Evolutionary conservation across 179 eudicot genomes (phyloP), one percentile per base, ranked within the genome.

Genomic region (Spergularia azorica): DNA sequence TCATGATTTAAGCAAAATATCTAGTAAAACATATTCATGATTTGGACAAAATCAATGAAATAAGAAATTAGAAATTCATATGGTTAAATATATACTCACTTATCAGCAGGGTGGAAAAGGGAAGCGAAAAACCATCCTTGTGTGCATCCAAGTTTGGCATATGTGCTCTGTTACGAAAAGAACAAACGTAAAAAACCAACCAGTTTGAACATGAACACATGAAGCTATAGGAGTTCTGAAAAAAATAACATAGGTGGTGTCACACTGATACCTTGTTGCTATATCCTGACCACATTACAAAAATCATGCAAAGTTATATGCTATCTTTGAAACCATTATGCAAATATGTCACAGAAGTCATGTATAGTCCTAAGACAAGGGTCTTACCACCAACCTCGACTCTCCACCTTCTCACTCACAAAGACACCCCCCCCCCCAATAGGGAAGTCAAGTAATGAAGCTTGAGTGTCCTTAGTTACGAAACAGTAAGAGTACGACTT

Each of bases 61-160:
- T 65, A 32, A 70, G 32, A 39, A 61, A 79, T 9, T 9, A 55
- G 55, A 21, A 39, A 43, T 20, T 15, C 3, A 59, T 41, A 73
- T 3, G 56, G 61, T 3, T 71, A 8, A 82, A 20, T 48, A 32
- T 6, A 46, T 50, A 83, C 96, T 87, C 75, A 95, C 98, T 77
- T 90, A 72, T 90, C 83, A 82, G 95, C 76, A 80, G 89, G 91
- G 79, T 95, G 95, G 73, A 77, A 55, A 55, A 87, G 93, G 54
- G 98, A 86, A 76, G 97, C 90, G 10, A 70, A 65, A 77, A 91
- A 91, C 97, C 97, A 93, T 82, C 98, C 98, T 82, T 95, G 98
- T 38, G 95, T 79, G 73, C 97, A 81, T 72, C 86, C 96, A 75
- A 93, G 94, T 86, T 89, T 93, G 58, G 91, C 91, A 77, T 95